Evolutionary conservation across 2,329 filamentous ascomycete genomes (phyloP).

Genomic region (Daldinia sp.): DNA sequence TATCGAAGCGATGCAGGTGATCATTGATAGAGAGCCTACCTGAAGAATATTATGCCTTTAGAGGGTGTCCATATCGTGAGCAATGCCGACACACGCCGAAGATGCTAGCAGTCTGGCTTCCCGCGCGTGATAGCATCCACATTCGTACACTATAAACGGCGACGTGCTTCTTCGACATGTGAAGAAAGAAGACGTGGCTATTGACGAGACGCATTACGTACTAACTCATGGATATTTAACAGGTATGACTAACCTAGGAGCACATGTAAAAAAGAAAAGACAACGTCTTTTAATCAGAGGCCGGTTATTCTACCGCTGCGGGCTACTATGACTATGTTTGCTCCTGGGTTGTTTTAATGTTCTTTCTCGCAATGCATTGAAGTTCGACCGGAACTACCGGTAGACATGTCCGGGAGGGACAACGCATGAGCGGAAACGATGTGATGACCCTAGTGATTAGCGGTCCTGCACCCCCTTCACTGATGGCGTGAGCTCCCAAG

Average conservation of each 20-base stretch:
- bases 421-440: conserved; percentile 44
- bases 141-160: conserved; percentile 30
- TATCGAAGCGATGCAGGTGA: conserved; percentile 24
- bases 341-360: conserved; percentile 26
- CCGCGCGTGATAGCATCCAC: conserved; percentile 31
- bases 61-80: conserved; percentile 28
- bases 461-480: conserved; percentile 34
- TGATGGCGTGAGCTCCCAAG: conserved; percentile 41
- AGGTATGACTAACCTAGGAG: conserved; percentile 22
- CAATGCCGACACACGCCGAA: conserved; percentile 38
- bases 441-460: conserved; percentile 42
- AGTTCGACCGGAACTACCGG: conserved; percentile 42
- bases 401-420: conserved; percentile 41
- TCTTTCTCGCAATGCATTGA: conserved; percentile 31
- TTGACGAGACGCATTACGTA: conserved; percentile 32
- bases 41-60: not conserved
- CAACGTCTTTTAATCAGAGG: conserved; percentile 8
- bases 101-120: conserved; percentile 28
- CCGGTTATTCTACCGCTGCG: conserved; percentile 18
- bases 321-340: conserved; percentile 27
- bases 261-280: conserved; percentile 17
- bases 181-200: conserved; percentile 36
- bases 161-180: conserved; percentile 26
- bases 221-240: conserved; percentile 29
- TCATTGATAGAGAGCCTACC: conserved; percentile 12